Evolutionary conservation across 1,139 yeast species (phyloP).

Genomic region (Blastobotrys petasosporus): DNA sequence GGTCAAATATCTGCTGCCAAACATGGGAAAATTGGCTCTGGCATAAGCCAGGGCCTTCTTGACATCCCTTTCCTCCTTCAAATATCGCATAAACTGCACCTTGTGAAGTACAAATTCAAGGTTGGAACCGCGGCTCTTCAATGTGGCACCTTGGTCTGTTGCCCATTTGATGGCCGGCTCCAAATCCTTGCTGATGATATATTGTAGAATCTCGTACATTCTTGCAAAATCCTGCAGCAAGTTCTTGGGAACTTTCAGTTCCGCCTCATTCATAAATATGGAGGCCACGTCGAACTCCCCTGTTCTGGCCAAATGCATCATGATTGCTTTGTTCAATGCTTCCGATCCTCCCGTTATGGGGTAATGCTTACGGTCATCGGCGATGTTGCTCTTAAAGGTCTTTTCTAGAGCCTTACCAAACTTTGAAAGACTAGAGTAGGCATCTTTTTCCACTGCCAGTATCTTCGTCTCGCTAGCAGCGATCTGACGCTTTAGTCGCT

Average conservation of each 20-base stretch:
- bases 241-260: slow-evolving; percentile 28
- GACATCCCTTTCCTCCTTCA: slow-evolving; percentile 25
- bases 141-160: slow-evolving; percentile 26
- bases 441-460: slow-evolving; percentile 29
- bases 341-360: slow-evolving; percentile 21
- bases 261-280: slow-evolving; percentile 32
- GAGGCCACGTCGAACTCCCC: slow-evolving; percentile 40
- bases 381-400: slow-evolving; percentile 21
- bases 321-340: slow-evolving; percentile 36
- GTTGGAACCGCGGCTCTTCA: slow-evolving; percentile 34
- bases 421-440: slow-evolving; percentile 29
- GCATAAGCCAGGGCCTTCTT: slow-evolving; percentile 50
- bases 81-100: slow-evolving; percentile 43
- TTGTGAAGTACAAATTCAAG: slow-evolving; percentile 62
- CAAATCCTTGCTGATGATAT: slow-evolving; percentile 29
- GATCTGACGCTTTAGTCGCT: slow-evolving; percentile 8
- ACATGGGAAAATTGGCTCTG: slow-evolving; percentile 45
- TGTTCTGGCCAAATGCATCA: slow-evolving; percentile 41
- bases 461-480: slow-evolving; percentile 11
- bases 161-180: slow-evolving; percentile 43
- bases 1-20: slow-evolving; percentile 37
- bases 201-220: slow-evolving; percentile 35
- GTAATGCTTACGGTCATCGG: slow-evolving; percentile 12
- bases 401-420: slow-evolving; percentile 34
- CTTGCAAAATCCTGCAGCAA: slow-evolving; percentile 34